phyloP scores from a whole-genome alignment of 805 yeast genomes.

The Metschnikowia gelsemii region DNA sequence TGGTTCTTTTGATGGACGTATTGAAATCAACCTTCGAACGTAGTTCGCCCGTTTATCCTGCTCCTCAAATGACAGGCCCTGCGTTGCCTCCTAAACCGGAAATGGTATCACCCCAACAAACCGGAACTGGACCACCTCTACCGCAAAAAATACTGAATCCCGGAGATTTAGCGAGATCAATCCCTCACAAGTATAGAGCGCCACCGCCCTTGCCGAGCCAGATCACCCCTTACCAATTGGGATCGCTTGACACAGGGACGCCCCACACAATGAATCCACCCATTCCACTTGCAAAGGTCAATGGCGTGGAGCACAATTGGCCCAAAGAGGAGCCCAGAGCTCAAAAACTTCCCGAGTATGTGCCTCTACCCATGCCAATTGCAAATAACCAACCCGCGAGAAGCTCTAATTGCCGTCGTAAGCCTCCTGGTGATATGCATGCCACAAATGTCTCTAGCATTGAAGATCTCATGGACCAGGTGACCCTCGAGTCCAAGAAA shows the following conservation, averaged over 20 bases:
- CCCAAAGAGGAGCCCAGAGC: not conserved
- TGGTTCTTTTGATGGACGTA: slow-evolving; percentile 32
- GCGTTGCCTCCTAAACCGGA: slow-evolving; percentile 30
- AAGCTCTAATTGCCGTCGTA: slow-evolving; percentile 2
- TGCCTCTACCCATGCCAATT: not conserved
- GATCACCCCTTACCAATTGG: slow-evolving; percentile 4
- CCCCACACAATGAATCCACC: not conserved
- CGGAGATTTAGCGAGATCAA: not conserved
- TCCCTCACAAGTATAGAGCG: slow-evolving; percentile 13
- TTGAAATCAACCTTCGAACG: slow-evolving; percentile 36
- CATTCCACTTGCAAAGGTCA: slow-evolving; percentile 2
- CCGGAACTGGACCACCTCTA: slow-evolving; percentile 22
- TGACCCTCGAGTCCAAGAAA: slow-evolving; percentile 11
- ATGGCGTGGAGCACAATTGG: slow-evolving; percentile 6
- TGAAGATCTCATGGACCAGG: slow-evolving; percentile 22
- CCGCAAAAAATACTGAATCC: slow-evolving; percentile 32
- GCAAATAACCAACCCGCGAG: not conserved
- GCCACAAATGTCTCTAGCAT: not conserved
- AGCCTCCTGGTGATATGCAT: slow-evolving; percentile 1
- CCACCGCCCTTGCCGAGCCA: slow-evolving; percentile 16
- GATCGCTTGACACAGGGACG: not conserved
- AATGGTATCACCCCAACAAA: slow-evolving; percentile 32
- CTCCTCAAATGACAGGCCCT: slow-evolving; percentile 24
- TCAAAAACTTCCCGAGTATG: not conserved
- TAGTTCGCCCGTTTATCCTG: slow-evolving; percentile 38